phyloP scores from a whole-genome alignment of 352 stramenopile genomes.

The Blastocystis sp. region DNA sequence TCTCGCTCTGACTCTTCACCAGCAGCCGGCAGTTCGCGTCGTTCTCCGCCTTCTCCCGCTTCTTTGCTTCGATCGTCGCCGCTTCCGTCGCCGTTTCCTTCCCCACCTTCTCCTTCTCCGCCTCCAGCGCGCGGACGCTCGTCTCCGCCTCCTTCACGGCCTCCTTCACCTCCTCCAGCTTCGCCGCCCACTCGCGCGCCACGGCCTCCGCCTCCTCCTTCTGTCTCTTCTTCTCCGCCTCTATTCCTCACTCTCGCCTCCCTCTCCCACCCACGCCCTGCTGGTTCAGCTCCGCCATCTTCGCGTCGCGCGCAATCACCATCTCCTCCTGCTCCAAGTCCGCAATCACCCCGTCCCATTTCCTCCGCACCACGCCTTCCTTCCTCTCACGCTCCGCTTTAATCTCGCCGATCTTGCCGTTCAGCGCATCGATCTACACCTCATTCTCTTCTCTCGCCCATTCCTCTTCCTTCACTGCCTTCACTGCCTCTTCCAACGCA shows the following conservation, averaged over 20 bases:
- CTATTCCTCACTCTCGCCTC: background rate
- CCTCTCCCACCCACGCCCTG: background rate
- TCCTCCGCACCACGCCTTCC: conserved; percentile 72
- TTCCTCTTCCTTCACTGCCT: conserved; percentile 75
- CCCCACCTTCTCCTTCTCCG: background rate
- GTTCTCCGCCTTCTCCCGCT: background rate
- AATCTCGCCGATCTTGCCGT: conserved; percentile 78
- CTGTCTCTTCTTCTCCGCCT: background rate
- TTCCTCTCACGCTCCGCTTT: conserved; percentile 60
- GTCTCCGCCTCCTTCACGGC: conserved; percentile 45
- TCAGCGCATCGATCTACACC: conserved; percentile 76
- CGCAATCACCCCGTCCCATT: conserved; percentile 59
- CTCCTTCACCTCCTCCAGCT: conserved; percentile 73
- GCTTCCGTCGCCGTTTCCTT: conserved; percentile 69
- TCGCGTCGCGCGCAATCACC: conserved; percentile 24
- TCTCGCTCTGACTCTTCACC: conserved; percentile 4
- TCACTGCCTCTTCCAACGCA: conserved; percentile 76
- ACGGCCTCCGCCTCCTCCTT: background rate
- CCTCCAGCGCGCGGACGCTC: background rate
- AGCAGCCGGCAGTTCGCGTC: background rate
- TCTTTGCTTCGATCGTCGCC: conserved; percentile 72
- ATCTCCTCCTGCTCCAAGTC: conserved; percentile 26
- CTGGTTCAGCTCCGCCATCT: background rate
- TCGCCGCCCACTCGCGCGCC: background rate
- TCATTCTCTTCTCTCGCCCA: conserved; percentile 71